These are phyloP conservation scores for Globisporangium solare DNA, from an alignment of 352 stramenopile species.

Conservation along the genomic window DNA sequence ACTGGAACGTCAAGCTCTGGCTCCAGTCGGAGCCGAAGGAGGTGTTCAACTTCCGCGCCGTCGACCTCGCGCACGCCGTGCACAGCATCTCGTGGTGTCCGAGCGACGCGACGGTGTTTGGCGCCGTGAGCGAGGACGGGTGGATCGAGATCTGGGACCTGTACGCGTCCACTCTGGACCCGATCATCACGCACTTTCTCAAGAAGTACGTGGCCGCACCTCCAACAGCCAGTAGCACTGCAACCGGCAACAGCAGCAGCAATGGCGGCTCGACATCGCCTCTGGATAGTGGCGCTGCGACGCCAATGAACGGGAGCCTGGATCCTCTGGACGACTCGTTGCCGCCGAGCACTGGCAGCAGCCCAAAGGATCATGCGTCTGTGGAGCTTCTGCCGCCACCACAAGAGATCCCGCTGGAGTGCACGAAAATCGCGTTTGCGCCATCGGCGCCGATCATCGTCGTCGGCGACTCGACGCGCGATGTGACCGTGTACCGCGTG, in stretches of 20 bases:
- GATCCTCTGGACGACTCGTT: slow-evolving; percentile 8
- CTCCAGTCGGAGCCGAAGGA: slow-evolving; percentile 49
- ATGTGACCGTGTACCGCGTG: slow-evolving; percentile 74
- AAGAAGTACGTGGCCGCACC: slow-evolving; percentile 37
- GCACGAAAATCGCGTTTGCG: slow-evolving; percentile 68
- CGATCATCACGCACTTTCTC: slow-evolving; percentile 71
- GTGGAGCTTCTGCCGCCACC: slow-evolving; percentile 13
- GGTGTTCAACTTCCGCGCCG: slow-evolving; percentile 66
- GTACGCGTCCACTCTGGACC: slow-evolving; percentile 77
- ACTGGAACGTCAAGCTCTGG: slow-evolving; percentile 90
- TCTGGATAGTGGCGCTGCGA: slow-evolving; percentile 1
- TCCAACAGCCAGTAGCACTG: slow-evolving; percentile 2
- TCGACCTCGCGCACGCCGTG: slow-evolving; percentile 78
- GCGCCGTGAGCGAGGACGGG: slow-evolving; percentile 83
- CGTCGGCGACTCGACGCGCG: slow-evolving; percentile 68
- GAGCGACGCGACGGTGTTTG: slow-evolving; percentile 78
- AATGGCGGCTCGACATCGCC: slow-evolving; percentile 12
- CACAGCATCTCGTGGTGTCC: slow-evolving; percentile 87
- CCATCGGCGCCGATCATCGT: slow-evolving; percentile 67
- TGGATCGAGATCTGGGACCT: slow-evolving; percentile 91
- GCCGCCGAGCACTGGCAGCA: not conserved
- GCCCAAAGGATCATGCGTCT: not conserved
- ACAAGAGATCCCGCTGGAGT: slow-evolving; percentile 46
- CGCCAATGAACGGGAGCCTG: not conserved
- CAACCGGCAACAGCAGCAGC: slow-evolving; percentile 6